Evolutionary conservation across 345 rosid species (phyloP).

Genomic region (Salix arbutifolia): DNA sequence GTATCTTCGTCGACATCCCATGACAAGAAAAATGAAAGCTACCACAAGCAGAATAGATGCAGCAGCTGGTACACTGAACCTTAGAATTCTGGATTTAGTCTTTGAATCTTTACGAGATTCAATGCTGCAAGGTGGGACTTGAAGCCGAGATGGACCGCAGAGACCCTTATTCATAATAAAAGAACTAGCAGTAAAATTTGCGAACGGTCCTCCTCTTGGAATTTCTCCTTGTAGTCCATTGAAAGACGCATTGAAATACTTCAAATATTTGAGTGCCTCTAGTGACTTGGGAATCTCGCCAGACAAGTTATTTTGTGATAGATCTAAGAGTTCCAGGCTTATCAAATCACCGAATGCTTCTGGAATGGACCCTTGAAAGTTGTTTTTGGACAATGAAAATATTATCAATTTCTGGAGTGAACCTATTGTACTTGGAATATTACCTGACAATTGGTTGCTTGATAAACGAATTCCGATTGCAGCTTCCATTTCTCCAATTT

Average conservation of each 20-base stretch:
- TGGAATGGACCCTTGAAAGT: slow-evolving; percentile 19
- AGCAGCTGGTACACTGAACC: not conserved
- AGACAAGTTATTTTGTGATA: slow-evolving; percentile 19
- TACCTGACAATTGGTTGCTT: not conserved
- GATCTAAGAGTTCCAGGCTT: slow-evolving; percentile 20
- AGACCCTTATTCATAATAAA: slow-evolving; percentile 14
- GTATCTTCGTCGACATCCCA: not conserved
- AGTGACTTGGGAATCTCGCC: slow-evolving; percentile 24
- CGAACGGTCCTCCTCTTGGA: slow-evolving; percentile 18
- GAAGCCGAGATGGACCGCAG: slow-evolving; percentile 3
- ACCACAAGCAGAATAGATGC: not conserved
- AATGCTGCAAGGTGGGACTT: slow-evolving; percentile 13
- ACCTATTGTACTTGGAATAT: not conserved
- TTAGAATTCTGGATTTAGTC: not conserved
- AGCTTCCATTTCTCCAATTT: not conserved
- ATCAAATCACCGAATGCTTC: slow-evolving; percentile 11
- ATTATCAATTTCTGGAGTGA: not conserved
- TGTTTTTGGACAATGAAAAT: slow-evolving; percentile 11
- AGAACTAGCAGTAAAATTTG: slow-evolving; percentile 12
- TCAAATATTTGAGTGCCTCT: slow-evolving; percentile 7
- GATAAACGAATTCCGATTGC: not conserved
- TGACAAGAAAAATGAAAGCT: not conserved
- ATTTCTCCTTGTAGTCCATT: slow-evolving; percentile 21
- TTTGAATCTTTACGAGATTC: not conserved
- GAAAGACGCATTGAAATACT: slow-evolving; percentile 18